Percentiles rank a stretch among this genome's conserved stretches.
Conservation (phyloP, 2,329 filamentous ascomycete genomes). For the Colletotrichum sansevieriae region DNA sequence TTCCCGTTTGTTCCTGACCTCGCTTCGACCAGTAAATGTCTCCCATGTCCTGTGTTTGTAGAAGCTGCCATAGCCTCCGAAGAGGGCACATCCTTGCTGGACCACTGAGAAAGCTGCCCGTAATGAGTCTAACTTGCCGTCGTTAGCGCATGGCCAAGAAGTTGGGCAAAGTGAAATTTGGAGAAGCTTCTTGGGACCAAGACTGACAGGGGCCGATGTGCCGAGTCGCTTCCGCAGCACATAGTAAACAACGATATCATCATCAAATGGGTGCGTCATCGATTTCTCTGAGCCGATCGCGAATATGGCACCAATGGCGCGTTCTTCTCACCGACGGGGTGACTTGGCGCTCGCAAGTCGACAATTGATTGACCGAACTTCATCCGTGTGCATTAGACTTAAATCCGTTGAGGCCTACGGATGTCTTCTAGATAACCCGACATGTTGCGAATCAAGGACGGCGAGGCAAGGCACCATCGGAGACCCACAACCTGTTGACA, state of each 20-base stretch:
- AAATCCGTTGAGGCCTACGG: constrained; percentile 26
- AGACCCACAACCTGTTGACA: not conserved
- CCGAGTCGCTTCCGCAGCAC: not conserved
- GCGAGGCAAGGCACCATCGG: not conserved
- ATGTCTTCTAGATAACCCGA: constrained; percentile 9
- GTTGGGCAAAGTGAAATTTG: not conserved
- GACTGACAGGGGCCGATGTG: constrained; percentile 27
- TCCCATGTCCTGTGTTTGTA: constrained; percentile 2
- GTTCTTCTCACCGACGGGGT: not conserved
- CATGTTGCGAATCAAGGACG: not conserved
- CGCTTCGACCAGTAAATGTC: constrained; percentile 3
- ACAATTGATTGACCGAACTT: not conserved
- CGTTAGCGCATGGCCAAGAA: constrained; percentile 22
- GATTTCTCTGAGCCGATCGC: constrained; percentile 32
- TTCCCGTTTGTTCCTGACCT: constrained; percentile 19
- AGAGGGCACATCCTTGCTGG: not conserved
- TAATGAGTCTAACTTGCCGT: constrained; percentile 12
- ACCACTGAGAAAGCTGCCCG: constrained; percentile 15
- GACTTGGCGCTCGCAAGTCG: constrained; percentile 27
- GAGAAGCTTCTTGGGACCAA: constrained; percentile 26
- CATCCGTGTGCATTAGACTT: constrained; percentile 1
- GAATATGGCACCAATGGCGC: constrained; percentile 18
- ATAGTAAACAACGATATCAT: constrained; percentile 18
- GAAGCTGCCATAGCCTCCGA: not conserved
- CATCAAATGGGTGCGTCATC: constrained; percentile 35